phyloP scores from a whole-genome alignment of 164 flowering plant species.

The Paratinospora sagittata region DNA sequence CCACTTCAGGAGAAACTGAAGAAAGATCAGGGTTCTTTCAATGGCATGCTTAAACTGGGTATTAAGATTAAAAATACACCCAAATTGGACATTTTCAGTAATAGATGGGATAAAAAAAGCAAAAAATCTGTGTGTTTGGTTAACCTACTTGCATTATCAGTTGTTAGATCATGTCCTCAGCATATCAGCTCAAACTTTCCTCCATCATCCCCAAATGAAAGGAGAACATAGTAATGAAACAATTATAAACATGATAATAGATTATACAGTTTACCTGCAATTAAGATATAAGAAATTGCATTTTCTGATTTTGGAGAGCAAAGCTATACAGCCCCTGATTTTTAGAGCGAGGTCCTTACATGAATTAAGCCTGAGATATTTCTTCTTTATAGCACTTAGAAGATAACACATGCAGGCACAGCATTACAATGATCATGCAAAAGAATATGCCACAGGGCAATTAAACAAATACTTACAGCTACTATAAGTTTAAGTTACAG shows the following conservation, averaged over 20 bases:
- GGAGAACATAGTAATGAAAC: no score
- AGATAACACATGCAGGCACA: constrained; percentile 23
- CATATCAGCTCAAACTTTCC: no score
- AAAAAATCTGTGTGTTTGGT: no score
- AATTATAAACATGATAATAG: background rate
- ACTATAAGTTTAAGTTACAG: constrained; percentile 6
- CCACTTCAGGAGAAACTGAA: no score
- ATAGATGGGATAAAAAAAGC: no score
- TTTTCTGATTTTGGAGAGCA: background rate
- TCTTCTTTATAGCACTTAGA: constrained; percentile 31
- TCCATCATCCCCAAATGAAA: no score
- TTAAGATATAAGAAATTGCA: background rate
- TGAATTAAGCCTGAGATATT: constrained; percentile 12
- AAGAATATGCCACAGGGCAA: constrained; percentile 26
- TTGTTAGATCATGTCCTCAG: no score
- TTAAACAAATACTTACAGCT: constrained; percentile 15
- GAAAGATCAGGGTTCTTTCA: no score
- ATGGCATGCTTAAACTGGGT: no score
- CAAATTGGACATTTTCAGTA: no score
- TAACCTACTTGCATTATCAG: no score
- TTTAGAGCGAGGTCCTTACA: constrained; percentile 14
- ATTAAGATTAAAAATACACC: no score
- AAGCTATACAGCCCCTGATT: constrained; percentile 10
- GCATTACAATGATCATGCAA: constrained; percentile 27
- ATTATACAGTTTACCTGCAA: background rate